Evolutionary conservation across 2,329 filamentous ascomycete genomes (phyloP), one percentile per base, ranked within the genome.

Genomic region (Dothistroma septosporum): DNA sequence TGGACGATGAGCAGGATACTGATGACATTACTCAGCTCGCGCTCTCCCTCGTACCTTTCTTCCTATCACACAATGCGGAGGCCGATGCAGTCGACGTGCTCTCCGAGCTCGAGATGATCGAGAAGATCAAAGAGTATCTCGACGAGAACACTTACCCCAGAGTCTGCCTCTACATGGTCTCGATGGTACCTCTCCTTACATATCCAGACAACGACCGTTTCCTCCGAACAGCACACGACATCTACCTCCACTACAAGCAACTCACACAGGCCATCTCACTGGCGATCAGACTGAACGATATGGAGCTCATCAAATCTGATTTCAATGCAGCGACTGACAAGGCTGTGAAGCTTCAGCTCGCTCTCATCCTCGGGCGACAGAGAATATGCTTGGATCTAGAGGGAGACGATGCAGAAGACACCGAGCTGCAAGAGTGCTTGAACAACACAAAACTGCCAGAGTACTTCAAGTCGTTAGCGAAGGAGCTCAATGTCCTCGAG

Each of bases 201-300:
- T 97, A 96, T 73, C 94, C 94, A 48, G 94, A 99, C 77, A 97
- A 99, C 77, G 91, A 97, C 74, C 87, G 90, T 70, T 97, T 99
- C 78, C 87, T 99, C 62, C 88, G 87, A 66, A 96, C 93, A 8
- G 92, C 93, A 53, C 94, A 97, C 79, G 85, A 88, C 65, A 95
- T 99, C 73, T 99, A 99, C 79, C 88, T 92, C 69, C 84, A 90
- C 69, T 96, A 97, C 81, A 90, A 94, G 72, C 91, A 97, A 75
- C 87, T 92, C 69, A 89, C 93, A 3, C 92, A 97, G 76, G 95
- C 95, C 3, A 92, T 97, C 76, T 88, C 94, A 14, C 83, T 99
- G 62, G 93, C 95, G 24, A 99, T 99, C 74, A 87, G 94, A 59
- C 81, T 99, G 58, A 96, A 97, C 74, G 91, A 97, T 73, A 79